Evolutionary conservation across 2,329 filamentous ascomycete genomes (phyloP).

Genomic region (Akanthomyces dipterigenus): DNA sequence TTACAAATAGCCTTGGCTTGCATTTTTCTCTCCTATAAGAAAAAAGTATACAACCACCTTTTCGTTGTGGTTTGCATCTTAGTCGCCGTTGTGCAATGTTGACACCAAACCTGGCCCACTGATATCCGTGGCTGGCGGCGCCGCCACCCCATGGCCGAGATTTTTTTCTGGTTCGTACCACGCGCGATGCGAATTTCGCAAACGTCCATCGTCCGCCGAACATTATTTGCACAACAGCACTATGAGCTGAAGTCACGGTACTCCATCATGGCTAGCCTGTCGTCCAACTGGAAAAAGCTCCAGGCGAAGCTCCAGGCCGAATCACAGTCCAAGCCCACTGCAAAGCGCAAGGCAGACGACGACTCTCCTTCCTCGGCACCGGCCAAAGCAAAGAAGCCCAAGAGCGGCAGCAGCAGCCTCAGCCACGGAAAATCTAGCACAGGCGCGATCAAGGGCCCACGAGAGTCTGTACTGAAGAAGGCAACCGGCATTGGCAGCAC

Average conservation of each 20-base stretch:
- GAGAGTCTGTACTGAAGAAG: conserved; percentile 11
- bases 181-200: background rate
- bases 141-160: background rate
- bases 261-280: conserved; percentile 40
- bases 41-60: too few species aligned
- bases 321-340: conserved; percentile 29
- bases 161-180: background rate
- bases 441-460: background rate
- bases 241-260: background rate
- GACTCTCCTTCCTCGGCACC: conserved; percentile 15
- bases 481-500: conserved; percentile 10
- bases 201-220: background rate
- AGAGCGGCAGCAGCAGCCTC: conserved; percentile 10
- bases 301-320: conserved; percentile 54
- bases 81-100: background rate
- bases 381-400: conserved; percentile 24
- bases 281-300: conserved; percentile 73
- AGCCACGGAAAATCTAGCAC: background rate
- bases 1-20: too few species aligned
- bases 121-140: background rate
- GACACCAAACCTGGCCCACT: background rate
- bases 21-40: too few species aligned
- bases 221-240: background rate
- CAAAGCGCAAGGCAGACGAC: conserved; percentile 36
- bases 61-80: background rate